phyloP scores from a whole-genome alignment of 2,329 filamentous ascomycete species.

The Pyrenophora teres region DNA sequence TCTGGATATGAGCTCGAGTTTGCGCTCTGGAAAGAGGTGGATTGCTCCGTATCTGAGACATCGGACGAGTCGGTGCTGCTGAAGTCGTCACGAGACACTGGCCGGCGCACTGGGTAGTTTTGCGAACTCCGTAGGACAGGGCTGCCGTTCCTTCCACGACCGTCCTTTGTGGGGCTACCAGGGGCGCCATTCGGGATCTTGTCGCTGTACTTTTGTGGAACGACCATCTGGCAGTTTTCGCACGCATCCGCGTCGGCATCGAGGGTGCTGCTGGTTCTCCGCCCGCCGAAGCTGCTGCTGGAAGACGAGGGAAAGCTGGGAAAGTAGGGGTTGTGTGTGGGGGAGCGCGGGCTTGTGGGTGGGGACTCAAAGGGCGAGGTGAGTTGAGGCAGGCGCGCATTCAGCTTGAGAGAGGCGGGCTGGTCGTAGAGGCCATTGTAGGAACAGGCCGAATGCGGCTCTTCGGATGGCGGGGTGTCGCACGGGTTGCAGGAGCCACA shows the following conservation, averaged over 20 bases:
- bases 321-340: conserved; percentile 57
- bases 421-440: conserved; percentile 44
- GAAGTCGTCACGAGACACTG: conserved; percentile 31
- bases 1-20: conserved; percentile 38
- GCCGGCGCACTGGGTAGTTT: conserved; percentile 57
- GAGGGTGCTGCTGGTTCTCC: conserved; percentile 43
- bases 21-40: conserved; percentile 42
- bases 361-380: conserved; percentile 49
- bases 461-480: conserved; percentile 49
- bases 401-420: conserved; percentile 39
- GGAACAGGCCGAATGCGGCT: conserved; percentile 38
- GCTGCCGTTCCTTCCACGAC: conserved; percentile 56
- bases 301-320: conserved; percentile 44
- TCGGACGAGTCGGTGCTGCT: conserved; percentile 46
- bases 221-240: conserved; percentile 61
- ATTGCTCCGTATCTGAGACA: conserved; percentile 46
- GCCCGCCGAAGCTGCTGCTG: conserved; percentile 36
- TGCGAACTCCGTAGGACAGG: conserved; percentile 61
- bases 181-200: conserved; percentile 59
- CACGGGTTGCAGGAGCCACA: conserved; percentile 59
- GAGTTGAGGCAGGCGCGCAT: conserved; percentile 39
- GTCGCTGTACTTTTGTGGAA: conserved; percentile 60
- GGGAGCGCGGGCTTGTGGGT: conserved; percentile 48
- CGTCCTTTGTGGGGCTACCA: conserved; percentile 56
- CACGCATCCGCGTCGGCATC: conserved; percentile 59